A percentile compares a stretch with the other conserved stretches of the same genome.
Evolutionary conservation across 306 rosid species (phyloP).

Genomic region (Spatholobus suberectus): DNA sequence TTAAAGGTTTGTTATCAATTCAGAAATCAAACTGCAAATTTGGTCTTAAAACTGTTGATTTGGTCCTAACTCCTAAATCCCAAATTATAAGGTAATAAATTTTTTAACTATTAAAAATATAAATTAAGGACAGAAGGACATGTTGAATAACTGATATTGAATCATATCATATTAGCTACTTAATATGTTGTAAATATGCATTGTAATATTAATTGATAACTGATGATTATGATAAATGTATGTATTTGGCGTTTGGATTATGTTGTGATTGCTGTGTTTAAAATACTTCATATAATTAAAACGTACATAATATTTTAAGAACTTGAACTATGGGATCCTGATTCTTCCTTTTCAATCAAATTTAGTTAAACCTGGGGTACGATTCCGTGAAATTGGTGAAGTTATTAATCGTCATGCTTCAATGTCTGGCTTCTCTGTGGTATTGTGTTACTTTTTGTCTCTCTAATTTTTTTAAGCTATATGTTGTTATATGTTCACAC

Average conservation of each 20-base stretch:
- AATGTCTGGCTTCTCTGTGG: conserved; percentile 94
- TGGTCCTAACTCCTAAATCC: background rate
- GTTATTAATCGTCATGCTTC: conserved; percentile 84
- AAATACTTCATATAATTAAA: background rate
- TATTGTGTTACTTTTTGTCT: conserved; percentile 44
- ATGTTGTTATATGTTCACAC: conserved; percentile 18
- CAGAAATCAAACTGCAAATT: conserved; percentile 17
- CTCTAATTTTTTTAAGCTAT: background rate
- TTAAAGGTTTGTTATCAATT: background rate
- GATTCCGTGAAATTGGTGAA: conserved; percentile 97
- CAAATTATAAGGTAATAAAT: background rate
- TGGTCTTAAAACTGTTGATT: background rate
- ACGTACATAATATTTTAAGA: background rate
- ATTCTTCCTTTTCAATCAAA: conserved; percentile 28
- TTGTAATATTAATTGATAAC: background rate
- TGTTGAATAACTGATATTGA: background rate
- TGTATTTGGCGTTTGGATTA: conserved; percentile 8
- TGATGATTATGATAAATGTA: background rate
- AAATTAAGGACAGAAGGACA: background rate
- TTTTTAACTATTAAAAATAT: background rate
- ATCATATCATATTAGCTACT: background rate
- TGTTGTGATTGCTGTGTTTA: background rate
- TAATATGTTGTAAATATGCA: background rate
- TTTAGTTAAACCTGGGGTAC: conserved; percentile 91
- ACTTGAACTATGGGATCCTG: conserved; percentile 28